These are phyloP conservation scores for Yamadazyma kitorensis DNA, from an alignment of 805 yeast species.

Conservation along the genomic window DNA sequence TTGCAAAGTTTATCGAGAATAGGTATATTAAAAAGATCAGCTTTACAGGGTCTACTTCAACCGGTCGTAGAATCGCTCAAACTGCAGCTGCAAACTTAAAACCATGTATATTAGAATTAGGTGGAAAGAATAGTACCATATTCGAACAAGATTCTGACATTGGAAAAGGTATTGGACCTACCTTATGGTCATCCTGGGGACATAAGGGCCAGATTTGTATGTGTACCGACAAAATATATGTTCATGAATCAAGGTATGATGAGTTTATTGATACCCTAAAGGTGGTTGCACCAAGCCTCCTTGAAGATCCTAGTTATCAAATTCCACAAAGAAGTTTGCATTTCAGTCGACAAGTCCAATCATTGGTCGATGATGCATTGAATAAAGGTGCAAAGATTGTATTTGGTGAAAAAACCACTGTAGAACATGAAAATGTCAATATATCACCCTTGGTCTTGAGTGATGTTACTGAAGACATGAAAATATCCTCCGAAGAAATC, in stretches of 20 bases:
- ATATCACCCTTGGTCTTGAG: conserved; percentile 30
- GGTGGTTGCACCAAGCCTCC: conserved; percentile 13
- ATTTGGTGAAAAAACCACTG: conserved; percentile 15
- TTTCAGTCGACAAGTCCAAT: conserved; percentile 19
- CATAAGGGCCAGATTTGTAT: conserved; percentile 50
- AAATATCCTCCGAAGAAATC: conserved; percentile 28
- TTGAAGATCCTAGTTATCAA: conserved; percentile 17
- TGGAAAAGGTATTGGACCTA: conserved; percentile 23
- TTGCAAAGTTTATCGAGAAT: conserved; percentile 21
- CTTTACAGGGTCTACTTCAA: conserved; percentile 46
- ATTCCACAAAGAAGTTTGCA: conserved; percentile 28
- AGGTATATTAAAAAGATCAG: conserved; percentile 33
- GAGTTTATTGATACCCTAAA: conserved; percentile 20
- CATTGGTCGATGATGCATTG: conserved; percentile 35
- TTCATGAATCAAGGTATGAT: conserved; percentile 34
- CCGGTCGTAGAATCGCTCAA: conserved; percentile 35
- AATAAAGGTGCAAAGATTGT: conserved; percentile 34
- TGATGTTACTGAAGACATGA: conserved; percentile 28
- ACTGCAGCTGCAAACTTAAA: conserved; percentile 36
- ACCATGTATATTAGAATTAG: conserved; percentile 43
- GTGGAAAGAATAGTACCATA: conserved; percentile 42
- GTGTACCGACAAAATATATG: conserved; percentile 39
- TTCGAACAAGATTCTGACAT: conserved; percentile 34
- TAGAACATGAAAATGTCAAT: conserved; percentile 1
- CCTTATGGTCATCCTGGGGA: conserved; percentile 35